Percentiles rank a stretch among this genome's conserved stretches.
Conservation (phyloP, 1,139 yeast genomes). For the Meyerozyma elateridarum region DNA sequence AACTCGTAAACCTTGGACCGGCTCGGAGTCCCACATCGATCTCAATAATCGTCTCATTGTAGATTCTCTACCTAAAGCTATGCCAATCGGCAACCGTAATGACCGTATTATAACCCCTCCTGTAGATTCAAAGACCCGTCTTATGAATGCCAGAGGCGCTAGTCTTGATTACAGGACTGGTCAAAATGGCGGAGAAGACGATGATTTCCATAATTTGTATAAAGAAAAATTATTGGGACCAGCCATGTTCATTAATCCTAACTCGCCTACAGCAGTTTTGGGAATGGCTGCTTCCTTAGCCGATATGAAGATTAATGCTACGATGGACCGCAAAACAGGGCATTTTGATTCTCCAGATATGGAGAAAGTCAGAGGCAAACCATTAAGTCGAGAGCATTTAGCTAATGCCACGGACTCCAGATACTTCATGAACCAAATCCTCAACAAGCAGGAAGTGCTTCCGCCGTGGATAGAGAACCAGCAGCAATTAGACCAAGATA, state of each 20-base stretch:
- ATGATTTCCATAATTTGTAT: slow-evolving; percentile 58
- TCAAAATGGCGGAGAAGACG: slow-evolving; percentile 28
- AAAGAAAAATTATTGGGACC: slow-evolving; percentile 63
- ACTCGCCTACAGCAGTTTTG: slow-evolving; percentile 35
- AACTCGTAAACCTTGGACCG: slow-evolving; percentile 61
- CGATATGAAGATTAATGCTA: slow-evolving; percentile 69
- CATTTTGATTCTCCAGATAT: slow-evolving; percentile 53
- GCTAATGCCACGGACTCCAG: slow-evolving; percentile 47
- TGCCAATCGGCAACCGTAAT: slow-evolving; percentile 17
- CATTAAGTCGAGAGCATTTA: slow-evolving; percentile 52
- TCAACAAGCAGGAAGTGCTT: slow-evolving; percentile 68
- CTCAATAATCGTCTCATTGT: slow-evolving; percentile 57
- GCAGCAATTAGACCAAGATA: slow-evolving; percentile 46
- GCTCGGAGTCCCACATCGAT: slow-evolving; percentile 51
- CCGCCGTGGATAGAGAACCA: slow-evolving; percentile 92
- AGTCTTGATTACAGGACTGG: slow-evolving; percentile 54
- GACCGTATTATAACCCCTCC: slow-evolving; percentile 24
- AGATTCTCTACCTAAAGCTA: slow-evolving; percentile 51
- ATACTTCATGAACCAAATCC: slow-evolving; percentile 47
- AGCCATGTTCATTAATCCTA: slow-evolving; percentile 37
- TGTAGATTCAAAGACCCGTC: slow-evolving; percentile 28
- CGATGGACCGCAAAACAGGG: slow-evolving; percentile 57
- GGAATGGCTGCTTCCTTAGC: slow-evolving; percentile 61
- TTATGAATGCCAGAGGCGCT: slow-evolving; percentile 58
- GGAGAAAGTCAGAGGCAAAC: slow-evolving; percentile 55